Conservation (phyloP, 2,329 filamentous ascomycete species). For the Fusarium zealandicum region DNA sequence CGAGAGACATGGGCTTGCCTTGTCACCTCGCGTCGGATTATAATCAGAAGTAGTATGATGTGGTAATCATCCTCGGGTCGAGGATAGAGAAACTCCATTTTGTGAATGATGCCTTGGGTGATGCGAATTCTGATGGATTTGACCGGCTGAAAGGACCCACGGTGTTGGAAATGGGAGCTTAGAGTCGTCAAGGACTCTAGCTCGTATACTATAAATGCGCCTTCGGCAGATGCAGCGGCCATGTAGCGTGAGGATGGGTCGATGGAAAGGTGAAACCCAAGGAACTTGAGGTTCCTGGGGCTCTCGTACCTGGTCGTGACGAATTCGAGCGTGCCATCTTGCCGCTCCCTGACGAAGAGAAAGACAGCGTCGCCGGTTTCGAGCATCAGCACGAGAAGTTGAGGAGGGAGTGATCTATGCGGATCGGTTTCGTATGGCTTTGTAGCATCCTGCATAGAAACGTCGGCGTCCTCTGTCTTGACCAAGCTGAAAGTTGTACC, state of each 20-base stretch:
- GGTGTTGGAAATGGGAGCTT: conserved; percentile 56
- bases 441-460: conserved; percentile 46
- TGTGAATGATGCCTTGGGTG: conserved; percentile 78
- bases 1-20: conserved; percentile 47
- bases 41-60: conserved; percentile 77
- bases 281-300: conserved; percentile 65
- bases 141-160: conserved; percentile 65
- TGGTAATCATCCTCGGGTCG: conserved; percentile 69
- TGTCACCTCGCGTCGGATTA: conserved; percentile 52
- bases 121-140: conserved; percentile 52
- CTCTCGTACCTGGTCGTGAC: conserved; percentile 65
- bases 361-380: conserved; percentile 79
- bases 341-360: conserved; percentile 66
- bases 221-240: conserved; percentile 74
- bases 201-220: conserved; percentile 75
- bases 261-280: conserved; percentile 72
- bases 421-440: conserved; percentile 9
- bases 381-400: conserved; percentile 79
- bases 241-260: conserved; percentile 76
- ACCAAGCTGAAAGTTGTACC: conserved; percentile 35
- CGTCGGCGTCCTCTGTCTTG: conserved; percentile 52
- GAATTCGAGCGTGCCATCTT: conserved; percentile 63
- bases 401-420: conserved; percentile 66
- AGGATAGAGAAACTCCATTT: conserved; percentile 86
- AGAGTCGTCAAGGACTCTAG: conserved; percentile 64